Percentiles rank a stretch among this genome's conserved stretches.
phyloP scores from a whole-genome alignment of 208 protist genomes.

The Sergeia podlipaevii region DNA sequence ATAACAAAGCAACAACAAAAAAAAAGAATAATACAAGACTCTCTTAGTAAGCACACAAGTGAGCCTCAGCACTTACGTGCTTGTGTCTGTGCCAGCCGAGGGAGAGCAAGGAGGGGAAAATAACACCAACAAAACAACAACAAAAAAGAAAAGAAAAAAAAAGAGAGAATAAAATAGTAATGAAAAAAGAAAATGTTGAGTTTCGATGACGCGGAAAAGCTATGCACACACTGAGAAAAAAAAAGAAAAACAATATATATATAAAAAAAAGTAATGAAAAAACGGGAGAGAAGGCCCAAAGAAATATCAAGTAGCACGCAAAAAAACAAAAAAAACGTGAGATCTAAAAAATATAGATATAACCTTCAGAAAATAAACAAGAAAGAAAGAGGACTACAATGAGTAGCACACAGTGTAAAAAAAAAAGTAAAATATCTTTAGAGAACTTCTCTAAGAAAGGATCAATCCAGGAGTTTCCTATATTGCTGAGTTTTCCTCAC shows the following conservation, averaged over 20 bases:
- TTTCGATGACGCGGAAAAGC: too few relatives aligned
- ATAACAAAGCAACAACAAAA: background rate
- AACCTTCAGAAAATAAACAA: conserved; percentile 5
- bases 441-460: too few relatives aligned
- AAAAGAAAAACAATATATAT: background rate
- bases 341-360: too few relatives aligned
- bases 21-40: too few relatives aligned
- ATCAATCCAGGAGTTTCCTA: too few relatives aligned
- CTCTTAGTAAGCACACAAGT: too few relatives aligned
- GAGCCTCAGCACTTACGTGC: too few relatives aligned
- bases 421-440: too few relatives aligned
- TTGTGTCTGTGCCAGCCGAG: too few relatives aligned
- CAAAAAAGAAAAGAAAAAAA: conserved; percentile 5
- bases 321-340: background rate
- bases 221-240: background rate
- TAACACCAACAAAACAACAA: conserved; percentile 3
- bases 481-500: too few relatives aligned
- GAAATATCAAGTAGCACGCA: background rate
- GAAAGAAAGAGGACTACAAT: background rate
- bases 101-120: background rate
- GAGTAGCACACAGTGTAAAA: too few relatives aligned
- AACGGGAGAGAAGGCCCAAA: background rate
- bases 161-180: conserved; percentile 2
- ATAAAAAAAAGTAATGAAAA: conserved; percentile 8
- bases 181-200: conserved; percentile 3